Percentiles rank a stretch among this genome's conserved stretches.
Evolutionary conservation across 208 protist genomes (phyloP).

Genomic region (Angomonas deanei): DNA sequence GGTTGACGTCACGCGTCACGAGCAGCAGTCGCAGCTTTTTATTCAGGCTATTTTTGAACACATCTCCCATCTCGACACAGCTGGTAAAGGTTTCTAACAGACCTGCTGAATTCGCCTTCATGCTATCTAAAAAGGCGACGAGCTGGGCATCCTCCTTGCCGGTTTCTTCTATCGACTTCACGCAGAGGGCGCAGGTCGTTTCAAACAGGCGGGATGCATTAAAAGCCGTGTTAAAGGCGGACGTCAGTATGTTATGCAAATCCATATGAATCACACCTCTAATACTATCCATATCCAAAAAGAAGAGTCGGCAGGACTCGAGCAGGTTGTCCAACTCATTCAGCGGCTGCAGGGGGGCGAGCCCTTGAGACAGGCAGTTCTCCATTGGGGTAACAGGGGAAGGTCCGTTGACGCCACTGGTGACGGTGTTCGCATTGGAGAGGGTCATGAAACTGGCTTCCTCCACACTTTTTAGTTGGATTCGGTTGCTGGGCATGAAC

Average conservation of each 20-base stretch:
- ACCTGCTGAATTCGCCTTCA: neutral
- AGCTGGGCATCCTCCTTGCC: neutral
- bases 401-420: neutral
- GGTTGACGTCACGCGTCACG: neutral
- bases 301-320: constrained; percentile 25
- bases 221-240: constrained; percentile 4
- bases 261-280: constrained; percentile 12
- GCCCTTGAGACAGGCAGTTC: neutral
- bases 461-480: neutral
- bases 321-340: constrained; percentile 19
- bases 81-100: neutral
- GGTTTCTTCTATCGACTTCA: neutral
- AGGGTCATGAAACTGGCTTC: neutral
- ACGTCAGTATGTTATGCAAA: constrained; percentile 17
- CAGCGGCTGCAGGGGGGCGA: neutral
- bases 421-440: neutral
- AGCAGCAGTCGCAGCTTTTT: neutral
- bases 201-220: neutral
- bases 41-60: neutral
- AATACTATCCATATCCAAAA: constrained; percentile 32
- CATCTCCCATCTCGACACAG: neutral
- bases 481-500: neutral
- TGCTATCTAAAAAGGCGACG: neutral
- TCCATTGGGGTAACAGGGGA: neutral
- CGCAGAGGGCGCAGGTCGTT: neutral